Evolutionary conservation across 192 early-diverging fungal genomes (phyloP), one percentile per base, ranked within the genome.

Genomic region (Backusella parvicylindrica): DNA sequence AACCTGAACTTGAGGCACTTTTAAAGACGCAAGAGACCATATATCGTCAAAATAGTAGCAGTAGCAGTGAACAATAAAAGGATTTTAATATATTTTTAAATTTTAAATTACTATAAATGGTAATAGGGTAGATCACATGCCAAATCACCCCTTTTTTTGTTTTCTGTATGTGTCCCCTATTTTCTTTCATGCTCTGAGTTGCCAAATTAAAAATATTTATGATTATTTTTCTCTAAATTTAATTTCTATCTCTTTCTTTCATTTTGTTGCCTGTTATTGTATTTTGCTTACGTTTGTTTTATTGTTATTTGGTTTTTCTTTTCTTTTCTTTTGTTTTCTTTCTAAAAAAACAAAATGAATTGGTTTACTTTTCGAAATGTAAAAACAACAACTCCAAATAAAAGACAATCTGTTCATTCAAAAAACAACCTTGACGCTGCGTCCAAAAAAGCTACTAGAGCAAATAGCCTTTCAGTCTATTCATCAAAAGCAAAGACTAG

Each of bases 1-100:
- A 88, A 18, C 94, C 95, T 0, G 95, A 98, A 75, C 89, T 98
- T 49, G 95, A 96, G 66, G 95, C 97, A 84, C 89, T 97, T 68
- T 85, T 89, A 38, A 92, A 92, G 31, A 96, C 94, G 4, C 95
- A 96, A 78, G 95, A 98, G 68, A 90, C 93, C 3, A 80, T 95
- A 23, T 91, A 94, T 78, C 85, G 91, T 12, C 0, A 56, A 9
- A 28, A 9, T 26, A 43, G 12, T 43, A 11, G n/a, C 3, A 23
- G 23, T 2, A 38, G 8, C 1, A 16, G 30, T 49, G 18, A 38
- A 21, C 6, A 68, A 12, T 36, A 28, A 18, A 5, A 11, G 6
- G 0, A 7, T n/a, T 4, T n/a, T 31, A 66, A n/a, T 31, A 12
- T 35, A 66, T 31, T 31, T 36, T 66, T 35, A 36, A 35, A 33